phyloP scores from a whole-genome alignment of 1,284 basidiomycete species.

The Agaricales sp. region DNA sequence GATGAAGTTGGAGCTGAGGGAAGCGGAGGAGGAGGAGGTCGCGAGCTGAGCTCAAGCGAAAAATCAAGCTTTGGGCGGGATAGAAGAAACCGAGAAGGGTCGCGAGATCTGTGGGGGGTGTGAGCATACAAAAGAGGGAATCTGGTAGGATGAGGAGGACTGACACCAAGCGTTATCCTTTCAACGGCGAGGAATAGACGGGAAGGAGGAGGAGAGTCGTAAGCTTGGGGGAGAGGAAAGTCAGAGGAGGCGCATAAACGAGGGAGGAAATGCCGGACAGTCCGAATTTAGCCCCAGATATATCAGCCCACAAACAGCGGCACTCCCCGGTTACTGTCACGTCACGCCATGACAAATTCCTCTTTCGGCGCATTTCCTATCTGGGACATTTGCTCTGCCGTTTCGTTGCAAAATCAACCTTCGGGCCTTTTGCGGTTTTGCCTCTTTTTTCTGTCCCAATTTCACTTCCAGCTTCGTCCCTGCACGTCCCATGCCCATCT shows the following conservation, averaged over 20 bases:
- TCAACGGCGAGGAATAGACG: slow-evolving; percentile 44
- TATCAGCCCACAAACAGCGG: too few species aligned
- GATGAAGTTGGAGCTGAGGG: slow-evolving; percentile 10
- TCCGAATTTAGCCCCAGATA: too few species aligned
- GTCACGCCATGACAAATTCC: too few species aligned
- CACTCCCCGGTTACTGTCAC: background rate
- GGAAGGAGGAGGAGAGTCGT: slow-evolving; percentile 25
- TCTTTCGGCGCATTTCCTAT: too few species aligned
- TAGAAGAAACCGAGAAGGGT: slow-evolving; percentile 71
- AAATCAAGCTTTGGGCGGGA: slow-evolving; percentile 23
- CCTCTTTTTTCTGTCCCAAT: too few species aligned
- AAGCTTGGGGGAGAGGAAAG: slow-evolving; percentile 9
- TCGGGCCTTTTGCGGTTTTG: too few species aligned
- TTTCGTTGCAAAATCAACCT: too few species aligned
- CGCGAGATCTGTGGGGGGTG: slow-evolving; percentile 70
- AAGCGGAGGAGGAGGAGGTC: slow-evolving; percentile 20
- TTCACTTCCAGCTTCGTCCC: too few species aligned
- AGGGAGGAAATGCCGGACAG: too few species aligned
- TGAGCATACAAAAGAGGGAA: slow-evolving; percentile 2
- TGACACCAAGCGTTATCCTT: slow-evolving; percentile 77
- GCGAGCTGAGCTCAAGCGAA: slow-evolving; percentile 70
- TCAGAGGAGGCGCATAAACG: background rate
- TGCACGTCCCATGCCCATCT: too few species aligned
- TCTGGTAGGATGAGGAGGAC: slow-evolving; percentile 14
- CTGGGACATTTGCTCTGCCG: too few species aligned